Percentiles rank a stretch among this genome's conserved stretches.
Evolutionary conservation across 345 rosid species (phyloP).

Genomic region (rapeseed (Brassica napus)): Da-Ae NC_063437.1:10088001-10088500

Average conservation of each 20-base stretch:
- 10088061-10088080: constrained; percentile 48
- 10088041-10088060: constrained; percentile 91
- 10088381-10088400: constrained; percentile 47
- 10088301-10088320: constrained; percentile 43
- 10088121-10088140: constrained; percentile 70
- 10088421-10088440: constrained; percentile 21
- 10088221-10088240: neutral
- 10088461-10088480: constrained; percentile 47
- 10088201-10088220: neutral
- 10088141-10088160: constrained; percentile 85
- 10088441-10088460: neutral
- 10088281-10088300: constrained; percentile 25
- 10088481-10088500: constrained; percentile 57
- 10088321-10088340: constrained; percentile 96
- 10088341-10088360: constrained; percentile 98
- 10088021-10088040: constrained; percentile 89
- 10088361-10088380: constrained; percentile 77
- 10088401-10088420: constrained; percentile 16
- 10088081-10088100: constrained; percentile 18
- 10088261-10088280: constrained; percentile 9
- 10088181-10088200: constrained; percentile 86
- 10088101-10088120: constrained; percentile 21
- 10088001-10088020: constrained; percentile 91
- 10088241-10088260: neutral
- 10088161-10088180: constrained; percentile 89